Evolutionary conservation across 257 asterid genomes (phyloP), one percentile per base, ranked within the genome.

Genomic region (Salvia splendens): DNA sequence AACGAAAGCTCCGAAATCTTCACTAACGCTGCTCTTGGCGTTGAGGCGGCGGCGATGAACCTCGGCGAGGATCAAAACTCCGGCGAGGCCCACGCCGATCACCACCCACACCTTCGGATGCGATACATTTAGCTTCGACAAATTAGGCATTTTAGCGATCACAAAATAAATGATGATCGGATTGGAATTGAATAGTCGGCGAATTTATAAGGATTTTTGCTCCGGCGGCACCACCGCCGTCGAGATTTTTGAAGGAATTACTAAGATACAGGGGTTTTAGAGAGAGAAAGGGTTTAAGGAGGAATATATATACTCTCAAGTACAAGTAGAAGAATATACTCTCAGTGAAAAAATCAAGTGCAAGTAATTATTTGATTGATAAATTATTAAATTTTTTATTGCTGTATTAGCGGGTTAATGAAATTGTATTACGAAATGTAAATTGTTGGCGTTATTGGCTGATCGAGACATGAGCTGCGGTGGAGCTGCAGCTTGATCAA

Each of bases 1-100:
- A 28, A 88, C 30, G 70, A 94, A 88, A 33, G 99, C 97, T 48
- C 99, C 99, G 7, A 81, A 88, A 67, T 91, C 96, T 68, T 85
- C 86, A 73, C 80, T 88, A 11, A 82, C 74, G 32, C 17, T 24
- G 60, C 67, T 71, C 41, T 61, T 81, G 52, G 83, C 76, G 52
- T 67, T 85, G 72, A 80, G 66, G 58, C 94, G 91, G 58, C 99
- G 95, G 49, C 99, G 90, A 30, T 72, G 86, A 28, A 84, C 81
- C 82, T 94, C 99, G 62, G 91, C 95, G 24, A 94, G 80, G 80
- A 94, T 78, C 47, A 94, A 59, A 57, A 89, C 81, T 41, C 99
- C 99, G 59, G 95, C 95, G 17, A 94, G 70, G 36, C 97, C 83
- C 20, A 94, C 77, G 50, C 97, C 99, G 84, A 94, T 87, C 83